These are phyloP conservation scores for Peniophora sp. DNA, from an alignment of 1,284 basidiomycete species.

Conservation along the genomic window DNA sequence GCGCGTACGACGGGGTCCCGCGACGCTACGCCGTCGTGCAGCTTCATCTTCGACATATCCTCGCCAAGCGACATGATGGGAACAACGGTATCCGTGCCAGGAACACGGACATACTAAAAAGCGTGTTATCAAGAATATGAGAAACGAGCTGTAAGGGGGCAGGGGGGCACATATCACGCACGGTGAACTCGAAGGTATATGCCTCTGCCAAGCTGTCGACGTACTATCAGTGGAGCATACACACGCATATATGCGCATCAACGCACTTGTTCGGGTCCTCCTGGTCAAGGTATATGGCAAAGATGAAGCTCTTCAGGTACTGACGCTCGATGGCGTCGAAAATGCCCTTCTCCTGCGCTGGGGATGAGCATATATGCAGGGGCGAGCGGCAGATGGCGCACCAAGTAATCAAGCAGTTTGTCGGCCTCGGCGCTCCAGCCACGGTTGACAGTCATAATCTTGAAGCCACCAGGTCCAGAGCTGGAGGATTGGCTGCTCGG, in stretches of 20 bases:
- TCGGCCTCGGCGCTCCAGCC: conserved; percentile 77
- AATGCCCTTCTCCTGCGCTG: conserved; percentile 63
- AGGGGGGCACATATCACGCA: conserved; percentile 2
- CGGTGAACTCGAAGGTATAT: conserved; percentile 68
- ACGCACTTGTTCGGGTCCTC: conserved; percentile 72
- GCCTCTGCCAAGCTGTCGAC: conserved; percentile 65
- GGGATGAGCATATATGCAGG: conserved; percentile 2
- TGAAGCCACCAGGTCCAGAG: conserved; percentile 38
- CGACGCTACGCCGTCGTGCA: conserved; percentile 23
- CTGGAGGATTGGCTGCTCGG: not conserved
- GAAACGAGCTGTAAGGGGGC: not conserved
- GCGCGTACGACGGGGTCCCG: conserved; percentile 50
- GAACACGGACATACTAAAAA: conserved; percentile 49
- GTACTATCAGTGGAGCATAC: not conserved
- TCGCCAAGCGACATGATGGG: conserved; percentile 66
- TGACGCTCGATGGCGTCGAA: conserved; percentile 73
- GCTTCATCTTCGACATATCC: conserved; percentile 40
- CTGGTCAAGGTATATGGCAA: conserved; percentile 74
- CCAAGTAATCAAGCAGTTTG: conserved; percentile 70
- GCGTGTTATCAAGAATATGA: too few species aligned
- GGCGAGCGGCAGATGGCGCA: conserved; percentile 20
- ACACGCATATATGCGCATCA: conserved; percentile 16
- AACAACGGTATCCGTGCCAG: conserved; percentile 44
- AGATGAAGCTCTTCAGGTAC: conserved; percentile 72
- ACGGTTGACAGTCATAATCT: conserved; percentile 62